These are phyloP conservation scores for Sporothrix curviconia DNA, from an alignment of 2,329 filamentous ascomycete species.

Conservation along the genomic window DNA sequence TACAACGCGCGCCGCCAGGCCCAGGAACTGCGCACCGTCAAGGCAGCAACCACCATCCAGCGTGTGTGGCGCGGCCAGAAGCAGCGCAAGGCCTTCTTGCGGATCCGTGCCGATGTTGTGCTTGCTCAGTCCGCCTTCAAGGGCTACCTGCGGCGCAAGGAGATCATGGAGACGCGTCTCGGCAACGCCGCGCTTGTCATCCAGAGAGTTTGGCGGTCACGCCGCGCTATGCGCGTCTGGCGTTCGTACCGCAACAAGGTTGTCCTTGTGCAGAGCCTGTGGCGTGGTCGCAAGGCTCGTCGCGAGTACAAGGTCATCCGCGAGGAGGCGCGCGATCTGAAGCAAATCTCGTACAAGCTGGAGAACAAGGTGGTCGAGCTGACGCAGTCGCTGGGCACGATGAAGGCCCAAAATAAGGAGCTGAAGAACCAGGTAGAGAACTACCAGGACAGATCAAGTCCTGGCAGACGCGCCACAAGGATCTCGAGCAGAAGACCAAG, in stretches of 20 bases:
- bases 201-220: constrained; percentile 81
- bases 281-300: constrained; percentile 78
- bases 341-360: constrained; percentile 98
- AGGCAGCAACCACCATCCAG: constrained; percentile 90
- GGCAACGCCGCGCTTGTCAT: constrained; percentile 88
- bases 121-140: constrained; percentile 85
- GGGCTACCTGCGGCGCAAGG: constrained; percentile 82
- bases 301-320: constrained; percentile 82
- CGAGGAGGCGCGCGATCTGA: constrained; percentile 94
- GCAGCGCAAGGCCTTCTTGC: constrained; percentile 72
- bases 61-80: constrained; percentile 90
- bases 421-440: constrained; percentile 84
- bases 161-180: constrained; percentile 88
- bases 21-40: constrained; percentile 73
- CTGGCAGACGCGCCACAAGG: constrained; percentile 88
- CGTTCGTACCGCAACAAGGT: constrained; percentile 85
- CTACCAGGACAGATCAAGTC: constrained; percentile 94
- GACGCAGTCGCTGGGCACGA: constrained; percentile 83
- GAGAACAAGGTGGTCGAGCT: constrained; percentile 99
- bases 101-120: constrained; percentile 76
- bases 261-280: constrained; percentile 83
- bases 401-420: constrained; percentile 92
- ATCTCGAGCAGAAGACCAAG: constrained; percentile 81
- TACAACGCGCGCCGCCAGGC: constrained; percentile 70
- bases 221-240: constrained; percentile 73